Conservation (phyloP, 176 grass and related monocot species). For the Phoenix roebelenii region DNA sequence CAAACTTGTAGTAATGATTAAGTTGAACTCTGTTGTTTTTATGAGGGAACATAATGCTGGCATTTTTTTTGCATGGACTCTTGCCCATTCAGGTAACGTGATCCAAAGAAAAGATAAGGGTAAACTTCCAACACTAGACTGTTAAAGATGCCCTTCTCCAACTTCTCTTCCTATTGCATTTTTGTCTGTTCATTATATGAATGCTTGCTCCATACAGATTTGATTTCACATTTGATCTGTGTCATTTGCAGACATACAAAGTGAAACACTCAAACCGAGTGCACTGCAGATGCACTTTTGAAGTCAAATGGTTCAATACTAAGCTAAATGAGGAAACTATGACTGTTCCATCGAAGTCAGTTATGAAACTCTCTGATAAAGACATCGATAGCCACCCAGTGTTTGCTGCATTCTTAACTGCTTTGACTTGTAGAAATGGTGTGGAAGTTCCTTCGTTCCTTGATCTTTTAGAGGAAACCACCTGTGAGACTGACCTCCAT, state of each 20-base stretch:
- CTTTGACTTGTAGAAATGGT: slow-evolving; percentile 10
- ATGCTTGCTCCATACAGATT: not conserved
- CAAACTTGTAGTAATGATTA: no score
- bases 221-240: not conserved
- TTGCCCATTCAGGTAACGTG: no score
- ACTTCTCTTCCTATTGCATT: no score
- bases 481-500: slow-evolving; percentile 16
- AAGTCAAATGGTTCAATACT: slow-evolving; percentile 24
- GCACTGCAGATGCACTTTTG: slow-evolving; percentile 32
- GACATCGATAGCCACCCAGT: slow-evolving; percentile 24
- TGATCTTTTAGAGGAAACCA: slow-evolving; percentile 23
- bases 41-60: no score
- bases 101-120: no score
- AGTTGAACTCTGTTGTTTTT: no score
- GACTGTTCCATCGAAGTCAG: slow-evolving; percentile 28
- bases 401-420: slow-evolving; percentile 24
- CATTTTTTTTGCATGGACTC: no score
- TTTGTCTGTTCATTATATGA: no score
- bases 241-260: slow-evolving; percentile 24
- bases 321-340: slow-evolving; percentile 17
- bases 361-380: slow-evolving; percentile 41
- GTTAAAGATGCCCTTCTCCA: no score
- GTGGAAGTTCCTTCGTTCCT: slow-evolving; percentile 4
- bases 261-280: slow-evolving; percentile 40
- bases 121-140: no score